Conservation (phyloP, 139 green algal species). For the Chlorella sp. region DNA sequence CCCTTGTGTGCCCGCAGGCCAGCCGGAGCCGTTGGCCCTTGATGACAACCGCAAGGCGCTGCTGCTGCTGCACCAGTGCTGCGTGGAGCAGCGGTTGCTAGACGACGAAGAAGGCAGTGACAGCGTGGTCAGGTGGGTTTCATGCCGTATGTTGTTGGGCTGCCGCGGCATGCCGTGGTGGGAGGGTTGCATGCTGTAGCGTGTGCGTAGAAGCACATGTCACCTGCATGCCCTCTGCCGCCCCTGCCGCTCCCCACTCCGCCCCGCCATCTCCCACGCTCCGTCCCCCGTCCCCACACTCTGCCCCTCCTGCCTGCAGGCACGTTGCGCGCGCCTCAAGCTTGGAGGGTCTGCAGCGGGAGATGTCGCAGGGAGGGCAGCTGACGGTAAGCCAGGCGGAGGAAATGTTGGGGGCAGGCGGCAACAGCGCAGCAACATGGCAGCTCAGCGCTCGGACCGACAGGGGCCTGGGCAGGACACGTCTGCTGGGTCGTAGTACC, state of each 20-base stretch:
- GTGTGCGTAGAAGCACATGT: neutral
- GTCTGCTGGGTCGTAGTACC: no score
- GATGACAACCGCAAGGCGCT: slow-evolving; percentile 40
- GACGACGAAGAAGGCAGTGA: slow-evolving; percentile 18
- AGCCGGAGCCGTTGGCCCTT: slow-evolving; percentile 47
- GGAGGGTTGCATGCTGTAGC: neutral
- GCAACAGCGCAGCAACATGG: neutral
- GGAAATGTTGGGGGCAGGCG: neutral
- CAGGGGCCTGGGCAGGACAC: no score
- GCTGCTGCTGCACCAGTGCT: slow-evolving; percentile 43
- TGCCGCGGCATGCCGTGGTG: no score
- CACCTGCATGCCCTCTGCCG: neutral
- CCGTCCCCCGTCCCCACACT: neutral
- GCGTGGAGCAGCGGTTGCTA: slow-evolving; percentile 46
- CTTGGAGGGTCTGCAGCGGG: slow-evolving; percentile 15
- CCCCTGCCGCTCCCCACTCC: neutral
- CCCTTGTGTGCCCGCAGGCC: slow-evolving; percentile 22
- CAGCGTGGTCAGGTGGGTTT: slow-evolving; percentile 31
- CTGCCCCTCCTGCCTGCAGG: slow-evolving; percentile 9
- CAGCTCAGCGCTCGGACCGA: neutral
- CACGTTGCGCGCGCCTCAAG: slow-evolving; percentile 18
- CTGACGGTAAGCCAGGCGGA: slow-evolving; percentile 14
- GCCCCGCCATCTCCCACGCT: neutral
- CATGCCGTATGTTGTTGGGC: no score
- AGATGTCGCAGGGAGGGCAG: slow-evolving; percentile 38